Base-by-base conservation (phyloP, 73 alveolate genomes). In the Paramecium bursaria region DNA sequence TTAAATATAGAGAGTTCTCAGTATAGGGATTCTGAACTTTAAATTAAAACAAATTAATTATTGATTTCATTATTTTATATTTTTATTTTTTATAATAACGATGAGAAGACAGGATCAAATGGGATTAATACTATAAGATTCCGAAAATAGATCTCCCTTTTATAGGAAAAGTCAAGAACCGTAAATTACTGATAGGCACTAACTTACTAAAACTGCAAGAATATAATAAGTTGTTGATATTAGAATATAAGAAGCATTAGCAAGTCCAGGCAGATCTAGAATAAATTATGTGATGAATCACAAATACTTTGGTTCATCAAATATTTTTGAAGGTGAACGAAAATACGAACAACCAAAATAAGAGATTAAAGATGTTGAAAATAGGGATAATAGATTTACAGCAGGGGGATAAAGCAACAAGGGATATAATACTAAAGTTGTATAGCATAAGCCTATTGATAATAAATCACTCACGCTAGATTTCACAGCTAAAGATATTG, bases 201-300 rank as follows among this genome's bases (percentile, higher is more conserved):
- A 50, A 14, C 17, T 57, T 48, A 57, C 76, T 27, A 57, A 57
- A 57, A 23, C 26, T n/a, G 76, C 76, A 19, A 57, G 76, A 57
- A 57, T 30, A 30, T 57, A 57, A 19, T 30, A 23, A 6, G n/a
- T 30, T 57, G 33, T 30, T 14, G 49, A 30, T 2, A 23, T 17
- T 22, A 23, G 17, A 9, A 27, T 14, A 7, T 30, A 57, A 19
- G 27, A 48, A 30, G 51, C 76, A 27, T 30, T 30, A 57, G 48
- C 76, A 23, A 50, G 48, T 27, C 51, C 51, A 57, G 27, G 51
- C 13, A 48, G 51, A 10, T 57, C 76, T 30, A 57, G 76, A 57
- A 57, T 57, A 30, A 57, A 57, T 57, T 57, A 30, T 57, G 33
- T 27, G 0, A 57, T 57, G 76, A 14, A 57, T 14, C 27, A 23